phyloP scores from a whole-genome alignment of 2,329 filamentous ascomycete genomes.

The Cladophialophora exuberans region DNA sequence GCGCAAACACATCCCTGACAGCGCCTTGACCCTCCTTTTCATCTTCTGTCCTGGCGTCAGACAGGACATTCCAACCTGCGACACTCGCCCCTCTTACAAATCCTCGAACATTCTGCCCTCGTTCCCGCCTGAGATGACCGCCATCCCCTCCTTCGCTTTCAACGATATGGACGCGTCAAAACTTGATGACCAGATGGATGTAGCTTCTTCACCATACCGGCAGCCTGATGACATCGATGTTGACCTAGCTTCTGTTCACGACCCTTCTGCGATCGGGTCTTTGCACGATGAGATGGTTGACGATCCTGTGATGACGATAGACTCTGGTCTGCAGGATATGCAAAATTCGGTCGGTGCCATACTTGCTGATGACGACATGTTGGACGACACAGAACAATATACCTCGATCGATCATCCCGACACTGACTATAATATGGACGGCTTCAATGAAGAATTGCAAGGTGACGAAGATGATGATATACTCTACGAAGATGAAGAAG shows the following conservation, averaged over 20 bases:
- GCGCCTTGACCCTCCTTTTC: not conserved
- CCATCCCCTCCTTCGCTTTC: constrained; percentile 25
- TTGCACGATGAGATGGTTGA: constrained; percentile 33
- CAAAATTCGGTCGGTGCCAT: constrained; percentile 40
- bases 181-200: constrained; percentile 34
- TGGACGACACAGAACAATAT: constrained; percentile 36
- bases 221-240: constrained; percentile 34
- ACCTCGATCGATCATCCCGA: constrained; percentile 4
- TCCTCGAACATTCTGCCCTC: not conserved
- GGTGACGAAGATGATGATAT: constrained; percentile 32
- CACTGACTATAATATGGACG: constrained; percentile 27
- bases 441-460: constrained; percentile 15
- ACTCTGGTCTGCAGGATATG: constrained; percentile 29
- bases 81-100: not conserved
- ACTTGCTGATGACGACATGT: constrained; percentile 44
- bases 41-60: not conserved
- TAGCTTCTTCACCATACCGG: constrained; percentile 31
- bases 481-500: constrained; percentile 31
- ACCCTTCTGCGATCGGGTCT: constrained; percentile 28
- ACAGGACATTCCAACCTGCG: not conserved
- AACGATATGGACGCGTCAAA: constrained; percentile 25
- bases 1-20: not conserved
- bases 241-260: constrained; percentile 31
- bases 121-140: constrained; percentile 8
- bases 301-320: constrained; percentile 35